These are phyloP conservation scores for Aureobasidium subglaciale DNA, from an alignment of 2,329 filamentous ascomycete genomes.

Conservation along the genomic window DNA sequence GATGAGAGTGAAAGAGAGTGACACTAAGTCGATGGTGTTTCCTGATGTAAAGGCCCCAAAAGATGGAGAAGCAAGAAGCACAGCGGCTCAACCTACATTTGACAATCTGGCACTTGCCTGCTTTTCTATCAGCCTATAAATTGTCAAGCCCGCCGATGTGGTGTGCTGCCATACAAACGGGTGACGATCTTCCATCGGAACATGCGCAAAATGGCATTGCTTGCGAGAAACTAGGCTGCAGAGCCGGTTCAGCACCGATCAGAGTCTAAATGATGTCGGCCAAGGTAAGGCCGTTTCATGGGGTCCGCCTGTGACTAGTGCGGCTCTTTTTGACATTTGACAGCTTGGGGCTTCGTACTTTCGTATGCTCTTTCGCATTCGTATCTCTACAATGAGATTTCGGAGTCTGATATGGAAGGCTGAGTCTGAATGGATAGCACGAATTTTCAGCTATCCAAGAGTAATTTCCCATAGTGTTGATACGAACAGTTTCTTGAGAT, in stretches of 20 bases:
- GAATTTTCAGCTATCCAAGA: too few relatives aligned
- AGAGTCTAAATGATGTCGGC: background rate
- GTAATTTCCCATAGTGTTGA: too few relatives aligned
- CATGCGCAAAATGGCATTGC: background rate
- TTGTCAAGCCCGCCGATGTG: too few relatives aligned
- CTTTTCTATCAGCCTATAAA: slow-evolving; percentile 5
- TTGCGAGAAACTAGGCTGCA: background rate
- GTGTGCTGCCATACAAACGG: background rate
- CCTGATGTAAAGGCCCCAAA: background rate
- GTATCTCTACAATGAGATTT: too few relatives aligned
- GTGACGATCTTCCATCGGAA: background rate
- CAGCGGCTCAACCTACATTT: background rate
- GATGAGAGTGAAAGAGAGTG: background rate
- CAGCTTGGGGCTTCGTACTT: too few relatives aligned
- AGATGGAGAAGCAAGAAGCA: background rate
- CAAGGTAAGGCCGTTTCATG: background rate
- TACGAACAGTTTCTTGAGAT: too few relatives aligned
- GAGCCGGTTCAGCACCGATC: background rate
- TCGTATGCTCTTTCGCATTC: too few relatives aligned
- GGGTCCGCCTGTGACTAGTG: background rate
- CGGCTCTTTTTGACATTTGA: background rate
- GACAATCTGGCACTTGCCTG: background rate
- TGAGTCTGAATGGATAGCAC: too few relatives aligned
- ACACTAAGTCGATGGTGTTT: too few relatives aligned
- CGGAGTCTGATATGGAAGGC: too few relatives aligned